These are phyloP conservation scores for Pythium sukuiense DNA, from an alignment of 352 stramenopile species.

Conservation along the genomic window DNA sequence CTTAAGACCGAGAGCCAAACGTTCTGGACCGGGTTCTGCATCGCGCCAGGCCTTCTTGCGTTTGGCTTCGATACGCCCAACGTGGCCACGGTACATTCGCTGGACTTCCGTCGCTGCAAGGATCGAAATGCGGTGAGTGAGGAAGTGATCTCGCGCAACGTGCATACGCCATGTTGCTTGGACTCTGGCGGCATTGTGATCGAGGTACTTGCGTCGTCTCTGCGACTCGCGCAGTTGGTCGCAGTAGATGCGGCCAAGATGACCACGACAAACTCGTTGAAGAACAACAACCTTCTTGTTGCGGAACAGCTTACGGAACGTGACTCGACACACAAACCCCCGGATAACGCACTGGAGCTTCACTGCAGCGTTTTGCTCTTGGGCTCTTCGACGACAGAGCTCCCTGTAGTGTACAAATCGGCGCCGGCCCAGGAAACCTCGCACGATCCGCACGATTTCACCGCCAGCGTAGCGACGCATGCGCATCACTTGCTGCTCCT, in stretches of 20 bases:
- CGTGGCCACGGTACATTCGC: slow-evolving; percentile 84
- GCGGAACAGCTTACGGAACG: slow-evolving; percentile 44
- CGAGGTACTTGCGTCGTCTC: slow-evolving; percentile 40
- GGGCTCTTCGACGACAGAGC: slow-evolving; percentile 21
- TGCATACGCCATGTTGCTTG: slow-evolving; percentile 91
- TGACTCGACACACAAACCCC: slow-evolving; percentile 56
- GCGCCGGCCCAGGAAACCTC: slow-evolving; percentile 59
- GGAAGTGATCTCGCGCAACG: slow-evolving; percentile 60
- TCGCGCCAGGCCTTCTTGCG: slow-evolving; percentile 87
- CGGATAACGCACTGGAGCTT: slow-evolving; percentile 69
- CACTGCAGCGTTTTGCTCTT: slow-evolving; percentile 34
- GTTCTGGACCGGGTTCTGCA: slow-evolving; percentile 84
- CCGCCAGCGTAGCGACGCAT: slow-evolving; percentile 52
- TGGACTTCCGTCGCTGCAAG: slow-evolving; percentile 90
- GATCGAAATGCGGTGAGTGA: slow-evolving; percentile 57
- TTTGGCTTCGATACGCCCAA: slow-evolving; percentile 63
- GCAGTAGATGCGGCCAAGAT: slow-evolving; percentile 49
- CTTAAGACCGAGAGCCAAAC: slow-evolving; percentile 86
- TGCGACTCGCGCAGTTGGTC: slow-evolving; percentile 41
- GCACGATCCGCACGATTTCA: slow-evolving; percentile 64
- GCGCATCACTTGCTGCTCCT: slow-evolving; percentile 37
- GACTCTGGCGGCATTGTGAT: slow-evolving; percentile 71
- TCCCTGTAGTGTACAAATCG: slow-evolving; percentile 37
- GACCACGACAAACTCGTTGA: slow-evolving; percentile 74
- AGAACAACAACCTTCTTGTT: slow-evolving; percentile 49